Percentiles rank a stretch among this genome's conserved stretches.
Conservation (phyloP, 176 grass and related monocot species). For the Aegilops tauschii region DNA sequence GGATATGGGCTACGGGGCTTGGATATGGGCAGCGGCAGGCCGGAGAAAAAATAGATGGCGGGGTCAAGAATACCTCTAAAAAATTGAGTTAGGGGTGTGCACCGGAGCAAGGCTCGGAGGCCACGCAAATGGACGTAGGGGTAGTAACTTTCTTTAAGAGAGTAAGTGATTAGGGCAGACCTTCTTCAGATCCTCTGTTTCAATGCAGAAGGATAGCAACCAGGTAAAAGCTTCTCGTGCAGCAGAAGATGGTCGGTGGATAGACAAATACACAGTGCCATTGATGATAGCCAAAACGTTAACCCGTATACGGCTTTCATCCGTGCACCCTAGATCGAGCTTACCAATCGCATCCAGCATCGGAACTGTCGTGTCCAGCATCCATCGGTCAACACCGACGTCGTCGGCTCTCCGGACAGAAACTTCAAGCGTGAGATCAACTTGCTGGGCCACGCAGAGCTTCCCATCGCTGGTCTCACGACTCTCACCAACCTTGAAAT, state of each 20-base stretch:
- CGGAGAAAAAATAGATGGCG: too few relatives aligned
- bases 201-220: not conserved
- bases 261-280: not conserved
- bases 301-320: not conserved
- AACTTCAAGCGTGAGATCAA: not conserved
- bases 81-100: too few relatives aligned
- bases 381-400: not conserved
- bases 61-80: too few relatives aligned
- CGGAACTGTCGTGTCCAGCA: not conserved
- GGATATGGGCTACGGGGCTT: too few relatives aligned
- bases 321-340: not conserved
- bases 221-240: not conserved
- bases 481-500: too few relatives aligned
- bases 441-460: not conserved
- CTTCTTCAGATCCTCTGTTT: not conserved
- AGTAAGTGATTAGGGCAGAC: not conserved
- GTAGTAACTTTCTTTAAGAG: not conserved
- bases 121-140: not conserved
- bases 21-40: too few relatives aligned
- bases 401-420: not conserved
- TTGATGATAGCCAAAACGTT: not conserved
- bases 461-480: not conserved
- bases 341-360: not conserved
- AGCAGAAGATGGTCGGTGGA: not conserved
- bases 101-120: too few relatives aligned